A percentile compares a stretch with the other conserved stretches of the same genome.
Evolutionary conservation across 2,329 filamentous ascomycete species (phyloP).

Genomic region (Fusarium mundagurra): DNA sequence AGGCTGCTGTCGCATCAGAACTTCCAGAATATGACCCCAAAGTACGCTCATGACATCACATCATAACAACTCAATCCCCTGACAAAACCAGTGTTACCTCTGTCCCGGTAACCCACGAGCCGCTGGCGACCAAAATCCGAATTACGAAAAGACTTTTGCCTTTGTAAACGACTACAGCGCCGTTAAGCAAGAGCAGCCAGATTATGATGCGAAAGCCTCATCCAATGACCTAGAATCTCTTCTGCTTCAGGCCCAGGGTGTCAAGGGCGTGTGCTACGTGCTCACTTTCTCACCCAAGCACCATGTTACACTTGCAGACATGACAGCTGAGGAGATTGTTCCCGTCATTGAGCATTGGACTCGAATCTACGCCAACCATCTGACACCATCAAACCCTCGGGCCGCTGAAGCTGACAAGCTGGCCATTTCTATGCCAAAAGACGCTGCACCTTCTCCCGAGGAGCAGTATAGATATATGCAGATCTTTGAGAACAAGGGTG

Average conservation of each 20-base stretch:
- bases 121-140: slow-evolving; percentile 84
- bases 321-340: slow-evolving; percentile 78
- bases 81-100: slow-evolving; percentile 77
- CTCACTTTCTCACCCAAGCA: slow-evolving; percentile 93
- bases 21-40: slow-evolving; percentile 84
- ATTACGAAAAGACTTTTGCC: slow-evolving; percentile 87
- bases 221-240: slow-evolving; percentile 73
- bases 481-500: slow-evolving; percentile 99
- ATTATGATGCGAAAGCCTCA: slow-evolving; percentile 66
- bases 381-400: slow-evolving; percentile 77
- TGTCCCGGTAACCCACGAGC: slow-evolving; percentile 93
- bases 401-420: slow-evolving; percentile 52
- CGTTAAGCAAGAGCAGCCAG: slow-evolving; percentile 90
- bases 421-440: slow-evolving; percentile 51
- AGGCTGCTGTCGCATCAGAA: slow-evolving; percentile 72
- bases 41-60: slow-evolving; percentile 51
- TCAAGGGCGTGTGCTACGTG: slow-evolving; percentile 96
- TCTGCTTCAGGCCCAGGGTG: slow-evolving; percentile 83
- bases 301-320: slow-evolving; percentile 91
- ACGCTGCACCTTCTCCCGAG: slow-evolving; percentile 60
- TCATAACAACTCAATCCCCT: slow-evolving; percentile 1
- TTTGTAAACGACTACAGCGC: slow-evolving; percentile 99
- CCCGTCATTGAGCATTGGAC: slow-evolving; percentile 93
- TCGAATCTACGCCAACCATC: slow-evolving; percentile 83
- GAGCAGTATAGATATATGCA: slow-evolving; percentile 96